These are phyloP conservation scores for Sporobolomyces roseus DNA, from an alignment of 768 basidiomycete species.

Conservation along the genomic window DNA sequence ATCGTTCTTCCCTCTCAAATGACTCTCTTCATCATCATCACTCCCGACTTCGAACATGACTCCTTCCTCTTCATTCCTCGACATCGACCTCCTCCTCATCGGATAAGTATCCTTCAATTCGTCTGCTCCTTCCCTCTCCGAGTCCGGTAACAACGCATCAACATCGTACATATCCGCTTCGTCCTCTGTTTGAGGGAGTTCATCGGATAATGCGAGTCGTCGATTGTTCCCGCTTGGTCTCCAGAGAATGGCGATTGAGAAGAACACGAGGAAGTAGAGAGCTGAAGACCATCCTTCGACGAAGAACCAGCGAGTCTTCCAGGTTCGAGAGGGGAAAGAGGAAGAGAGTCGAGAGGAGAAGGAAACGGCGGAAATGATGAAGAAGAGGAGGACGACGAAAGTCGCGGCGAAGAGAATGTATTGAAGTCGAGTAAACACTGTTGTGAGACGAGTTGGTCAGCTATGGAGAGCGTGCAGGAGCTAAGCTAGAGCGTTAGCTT, in stretches of 20 bases:
- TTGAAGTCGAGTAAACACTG: conserved; percentile 83
- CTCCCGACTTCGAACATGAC: conserved; percentile 32
- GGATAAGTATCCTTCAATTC: conserved; percentile 24
- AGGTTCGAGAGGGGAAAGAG: conserved; percentile 36
- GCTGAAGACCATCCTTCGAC: conserved; percentile 90
- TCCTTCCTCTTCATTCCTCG: neutral
- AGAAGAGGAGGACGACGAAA: conserved; percentile 77
- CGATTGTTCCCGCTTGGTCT: conserved; percentile 84
- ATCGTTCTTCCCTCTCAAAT: neutral
- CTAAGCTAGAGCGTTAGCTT: neutral
- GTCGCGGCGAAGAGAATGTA: conserved; percentile 78
- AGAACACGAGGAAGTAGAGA: conserved; percentile 66
- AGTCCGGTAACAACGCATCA: conserved; percentile 82
- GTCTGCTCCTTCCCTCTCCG: conserved; percentile 49
- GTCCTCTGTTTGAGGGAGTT: conserved; percentile 87
- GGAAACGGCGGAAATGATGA: conserved; percentile 82
- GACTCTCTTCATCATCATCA: conserved; percentile 22
- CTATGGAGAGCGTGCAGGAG: too few species aligned
- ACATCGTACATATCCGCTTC: conserved; percentile 90
- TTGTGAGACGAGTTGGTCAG: too few species aligned
- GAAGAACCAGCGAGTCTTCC: conserved; percentile 74
- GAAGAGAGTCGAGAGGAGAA: conserved; percentile 83
- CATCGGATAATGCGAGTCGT: conserved; percentile 91
- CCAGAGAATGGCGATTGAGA: conserved; percentile 82
- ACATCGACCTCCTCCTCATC: conserved; percentile 1